These are phyloP conservation scores for Teratosphaeria pseudoeucalypti DNA, from an alignment of 2,329 filamentous ascomycete species.

Conservation along the genomic window DNA sequence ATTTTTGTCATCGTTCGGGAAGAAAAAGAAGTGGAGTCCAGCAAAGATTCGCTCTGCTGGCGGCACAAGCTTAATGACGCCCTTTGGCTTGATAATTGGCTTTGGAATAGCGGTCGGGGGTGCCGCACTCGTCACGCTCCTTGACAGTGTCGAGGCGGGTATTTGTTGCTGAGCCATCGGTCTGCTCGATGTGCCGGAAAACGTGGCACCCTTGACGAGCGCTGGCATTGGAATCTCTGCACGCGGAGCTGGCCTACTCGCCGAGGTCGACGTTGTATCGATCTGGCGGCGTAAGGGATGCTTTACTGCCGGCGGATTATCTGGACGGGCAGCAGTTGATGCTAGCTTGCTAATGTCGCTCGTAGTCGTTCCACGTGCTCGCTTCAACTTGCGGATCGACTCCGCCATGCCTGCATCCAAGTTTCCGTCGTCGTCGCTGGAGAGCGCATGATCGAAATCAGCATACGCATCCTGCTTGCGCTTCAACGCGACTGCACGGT, in stretches of 20 bases:
- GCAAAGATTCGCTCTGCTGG: conserved; percentile 21
- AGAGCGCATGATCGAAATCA: not conserved
- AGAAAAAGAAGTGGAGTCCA: conserved; percentile 45
- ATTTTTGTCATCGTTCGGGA: conserved; percentile 68
- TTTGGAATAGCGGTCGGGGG: not conserved
- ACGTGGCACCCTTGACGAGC: not conserved
- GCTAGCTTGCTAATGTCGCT: not conserved
- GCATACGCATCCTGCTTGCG: not conserved
- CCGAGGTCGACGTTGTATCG: not conserved
- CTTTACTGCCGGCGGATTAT: not conserved
- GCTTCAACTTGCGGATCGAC: not conserved
- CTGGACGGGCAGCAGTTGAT: not conserved
- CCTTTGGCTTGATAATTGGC: conserved; percentile 15
- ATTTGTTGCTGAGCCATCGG: not conserved
- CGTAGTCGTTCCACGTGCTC: not conserved
- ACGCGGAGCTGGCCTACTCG: not conserved
- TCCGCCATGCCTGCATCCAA: not conserved
- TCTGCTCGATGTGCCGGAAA: not conserved
- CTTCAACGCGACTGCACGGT: not conserved
- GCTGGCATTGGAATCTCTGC: not conserved
- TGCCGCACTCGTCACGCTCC: not conserved
- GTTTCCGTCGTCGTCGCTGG: not conserved
- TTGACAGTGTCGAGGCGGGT: not conserved
- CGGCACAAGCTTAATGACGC: conserved; percentile 12
- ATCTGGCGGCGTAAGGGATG: not conserved